Percentiles rank a stretch among this genome's conserved stretches.
These are phyloP conservation scores for Fusarium subtropicale DNA, from an alignment of 2,329 filamentous ascomycete genomes.

Conservation along the genomic window DNA sequence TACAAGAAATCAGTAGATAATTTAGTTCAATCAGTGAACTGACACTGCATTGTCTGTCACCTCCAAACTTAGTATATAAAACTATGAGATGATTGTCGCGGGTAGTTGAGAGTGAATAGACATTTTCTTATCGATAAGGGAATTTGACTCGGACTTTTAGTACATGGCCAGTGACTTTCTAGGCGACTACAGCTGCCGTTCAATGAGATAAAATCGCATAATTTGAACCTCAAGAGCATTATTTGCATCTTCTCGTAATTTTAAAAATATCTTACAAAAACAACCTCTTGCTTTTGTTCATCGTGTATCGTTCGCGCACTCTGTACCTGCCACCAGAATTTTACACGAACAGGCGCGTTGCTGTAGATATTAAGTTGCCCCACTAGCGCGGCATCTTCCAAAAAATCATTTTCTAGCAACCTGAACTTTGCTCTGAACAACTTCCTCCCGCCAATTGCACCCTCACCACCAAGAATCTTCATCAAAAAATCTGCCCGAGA, in stretches of 20 bases:
- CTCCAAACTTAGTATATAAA: not conserved
- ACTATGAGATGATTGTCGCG: not conserved
- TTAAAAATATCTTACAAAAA: not conserved
- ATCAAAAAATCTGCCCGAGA: slow-evolving; percentile 41
- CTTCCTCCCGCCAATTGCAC: slow-evolving; percentile 41
- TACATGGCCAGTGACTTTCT: not conserved
- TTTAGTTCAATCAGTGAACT: not conserved
- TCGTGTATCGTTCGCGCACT: not conserved
- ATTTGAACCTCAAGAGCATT: no score
- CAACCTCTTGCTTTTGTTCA: not conserved
- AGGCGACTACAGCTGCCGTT: not conserved
- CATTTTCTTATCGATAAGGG: slow-evolving; percentile 34
- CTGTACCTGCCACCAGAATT: slow-evolving; percentile 15
- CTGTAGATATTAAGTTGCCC: slow-evolving; percentile 28
- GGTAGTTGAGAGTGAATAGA: slow-evolving; percentile 3
- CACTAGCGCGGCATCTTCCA: slow-evolving; percentile 43
- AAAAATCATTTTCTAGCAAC: slow-evolving; percentile 46
- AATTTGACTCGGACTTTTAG: slow-evolving; percentile 2
- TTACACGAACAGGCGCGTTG: slow-evolving; percentile 35
- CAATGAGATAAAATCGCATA: not conserved
- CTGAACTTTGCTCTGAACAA: slow-evolving; percentile 36
- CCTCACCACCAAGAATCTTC: slow-evolving; percentile 30
- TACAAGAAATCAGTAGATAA: not conserved
- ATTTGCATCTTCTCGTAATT: not conserved
- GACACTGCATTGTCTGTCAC: not conserved